Percentiles rank a stretch among this genome's conserved stretches.
Conservation (phyloP, 148 eudicot species). For the Bassia scoparia region DNA sequence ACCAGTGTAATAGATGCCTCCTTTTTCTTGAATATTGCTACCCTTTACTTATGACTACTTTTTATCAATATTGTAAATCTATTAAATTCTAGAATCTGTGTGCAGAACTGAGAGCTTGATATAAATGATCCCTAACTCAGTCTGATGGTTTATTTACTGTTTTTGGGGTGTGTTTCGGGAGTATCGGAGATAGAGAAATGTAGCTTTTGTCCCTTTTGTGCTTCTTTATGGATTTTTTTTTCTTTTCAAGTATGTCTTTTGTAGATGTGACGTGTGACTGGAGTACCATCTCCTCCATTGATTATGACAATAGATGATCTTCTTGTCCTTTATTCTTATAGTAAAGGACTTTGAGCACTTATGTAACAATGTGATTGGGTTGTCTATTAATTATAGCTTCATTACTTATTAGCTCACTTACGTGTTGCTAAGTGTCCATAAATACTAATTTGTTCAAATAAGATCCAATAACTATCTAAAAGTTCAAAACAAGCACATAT, state of each 20-base stretch:
- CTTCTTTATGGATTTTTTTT: too few relatives aligned
- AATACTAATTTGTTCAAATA: too few relatives aligned
- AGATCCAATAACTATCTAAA: too few relatives aligned
- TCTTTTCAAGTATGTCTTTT: neutral
- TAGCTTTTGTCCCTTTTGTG: neutral
- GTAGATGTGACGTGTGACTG: neutral
- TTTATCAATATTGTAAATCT: neutral
- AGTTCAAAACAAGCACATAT: too few relatives aligned
- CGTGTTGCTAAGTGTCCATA: too few relatives aligned
- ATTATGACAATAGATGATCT: neutral
- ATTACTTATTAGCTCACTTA: too few relatives aligned
- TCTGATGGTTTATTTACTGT: neutral
- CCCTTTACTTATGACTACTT: neutral
- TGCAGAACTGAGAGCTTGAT: neutral
- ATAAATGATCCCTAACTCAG: neutral
- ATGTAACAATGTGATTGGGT: too few relatives aligned
- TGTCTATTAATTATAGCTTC: too few relatives aligned
- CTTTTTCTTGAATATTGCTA: constrained; percentile 24
- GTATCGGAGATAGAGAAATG: neutral
- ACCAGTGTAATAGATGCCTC: constrained; percentile 99
- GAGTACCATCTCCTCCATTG: neutral
- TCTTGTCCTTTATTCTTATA: neutral
- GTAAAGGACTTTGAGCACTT: too few relatives aligned
- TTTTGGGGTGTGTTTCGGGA: neutral
- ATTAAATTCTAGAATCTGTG: constrained; percentile 5